Evolutionary conservation across 2,329 filamentous ascomycete genomes (phyloP), one percentile per base, ranked within the genome.

Genomic region (Aspergillus melleus): DNA sequence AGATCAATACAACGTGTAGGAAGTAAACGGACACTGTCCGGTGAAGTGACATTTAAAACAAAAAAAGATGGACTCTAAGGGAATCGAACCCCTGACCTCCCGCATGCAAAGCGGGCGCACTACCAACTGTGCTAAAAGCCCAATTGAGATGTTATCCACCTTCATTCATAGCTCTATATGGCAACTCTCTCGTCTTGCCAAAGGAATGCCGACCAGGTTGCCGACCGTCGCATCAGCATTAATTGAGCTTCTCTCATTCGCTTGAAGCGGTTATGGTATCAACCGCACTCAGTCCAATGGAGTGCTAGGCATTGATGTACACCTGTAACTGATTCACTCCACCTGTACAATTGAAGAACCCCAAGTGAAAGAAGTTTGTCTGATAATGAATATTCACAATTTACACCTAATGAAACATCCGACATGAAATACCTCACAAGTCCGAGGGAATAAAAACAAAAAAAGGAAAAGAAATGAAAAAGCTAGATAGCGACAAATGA

Each of bases 331-430:
- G 26, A 29, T 29, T 29, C 8, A 29, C 8, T 9, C 26, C 9
- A 29, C 26, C 26, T 6, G 24, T 24, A 24, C 24, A 24, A 29
- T 29, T 29, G 26, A 29, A 29, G 8, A 29, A 29, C 2, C 26
- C 6, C 26, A 29, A 29, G 26, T 29, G 32, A 36, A 36, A 5
- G 4, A 12, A 36, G 5, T 36, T 52, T 56, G 57, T 57, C 55
- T 53, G 59, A 62, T 47, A 58, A 61, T 53, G 36, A 60, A 62
- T 62, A 63, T 66, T 62, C 62, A 67, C 65, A 67, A 68, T 68
- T 70, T 70, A 69, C 68, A 70, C 66, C 67, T 68, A 68, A 67
- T 59, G 63, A 69, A 69, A 68, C 66, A 68, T 68, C 65, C 65
- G 52, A 62, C 63, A 60, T 61, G 49, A 66, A 58, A 63, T 29